Evolutionary conservation across 2,329 filamentous ascomycete genomes (phyloP), one percentile per base, ranked within the genome.

Genomic region (Cytospora mali): DNA sequence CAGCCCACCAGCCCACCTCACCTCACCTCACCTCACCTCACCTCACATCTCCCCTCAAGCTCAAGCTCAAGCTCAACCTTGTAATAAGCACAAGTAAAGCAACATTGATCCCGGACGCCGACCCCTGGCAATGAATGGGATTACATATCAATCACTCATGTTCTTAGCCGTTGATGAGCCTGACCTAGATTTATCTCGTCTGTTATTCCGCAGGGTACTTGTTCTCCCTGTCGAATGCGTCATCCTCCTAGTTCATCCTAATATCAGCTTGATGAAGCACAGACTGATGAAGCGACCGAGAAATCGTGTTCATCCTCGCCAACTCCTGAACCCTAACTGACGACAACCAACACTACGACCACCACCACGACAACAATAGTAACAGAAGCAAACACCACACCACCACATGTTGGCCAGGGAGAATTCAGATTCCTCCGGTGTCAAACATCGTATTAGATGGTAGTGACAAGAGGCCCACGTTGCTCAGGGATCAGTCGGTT

Each of bases 231-330:
- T 21, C 18, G 27, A 23, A 48, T 7, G n/a, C 53, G 50, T 53
- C 33, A 29, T 60, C 21, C 33, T 48, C 5, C 33, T 29, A 60
- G 57, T 54, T 39, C 52, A 60, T 60, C 57, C 50, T 51, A 60
- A 60, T 60, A 53, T 54, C 35, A 60, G 57, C 33, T 54, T 27
- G 57, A 60, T 60, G 33, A 42, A 46, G 35, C 18, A 58, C 35
- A 39, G 16, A 18, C 35, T 39, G 16, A 53, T 23, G 25, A 46
- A 52, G 56, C 9, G 35, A 18, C 16, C n/a, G 35, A 18, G 35
- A 6, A 39, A 4, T 11, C 3, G 31, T 23, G 42, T 46, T 10
- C n/a, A 46, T 46, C 42, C n/a, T 46, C 42, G 23, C 50, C 57
- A 51, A 33, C 57, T 60, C 50, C 57, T 48, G 50, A 53, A 48